Evolutionary conservation across 2,329 filamentous ascomycete genomes (phyloP).

Genomic region (Aspergillus sp.): DNA sequence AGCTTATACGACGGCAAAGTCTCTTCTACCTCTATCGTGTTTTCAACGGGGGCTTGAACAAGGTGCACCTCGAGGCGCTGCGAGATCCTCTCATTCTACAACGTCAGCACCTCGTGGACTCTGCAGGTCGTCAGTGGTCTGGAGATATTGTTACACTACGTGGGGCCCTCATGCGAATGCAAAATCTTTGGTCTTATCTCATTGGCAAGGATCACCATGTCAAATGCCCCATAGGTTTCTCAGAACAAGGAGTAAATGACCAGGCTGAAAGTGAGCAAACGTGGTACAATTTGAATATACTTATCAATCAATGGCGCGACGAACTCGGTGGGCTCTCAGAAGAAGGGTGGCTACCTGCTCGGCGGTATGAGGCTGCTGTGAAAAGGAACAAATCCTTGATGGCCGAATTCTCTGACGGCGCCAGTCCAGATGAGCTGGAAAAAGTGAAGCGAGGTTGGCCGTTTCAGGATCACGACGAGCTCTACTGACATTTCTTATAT

Average conservation of each 20-base stretch:
- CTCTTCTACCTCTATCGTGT: too few relatives aligned
- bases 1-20: too few relatives aligned
- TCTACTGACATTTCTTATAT: background rate
- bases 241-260: conserved; percentile 14
- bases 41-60: too few relatives aligned
- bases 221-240: conserved; percentile 21
- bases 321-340: conserved; percentile 21
- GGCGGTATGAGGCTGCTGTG: conserved; percentile 13
- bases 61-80: too few relatives aligned
- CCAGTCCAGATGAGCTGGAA: conserved; percentile 14
- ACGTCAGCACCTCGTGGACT: too few relatives aligned
- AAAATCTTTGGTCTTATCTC: too few relatives aligned
- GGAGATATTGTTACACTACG: too few relatives aligned
- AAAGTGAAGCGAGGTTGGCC: conserved; percentile 16
- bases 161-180: too few relatives aligned
- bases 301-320: conserved; percentile 24
- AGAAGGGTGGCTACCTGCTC: conserved; percentile 21
- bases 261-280: conserved; percentile 22
- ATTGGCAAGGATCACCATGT: too few relatives aligned
- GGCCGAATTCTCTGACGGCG: conserved; percentile 10
- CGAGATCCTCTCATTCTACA: too few relatives aligned
- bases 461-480: conserved; percentile 22
- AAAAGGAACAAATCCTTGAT: conserved; percentile 13
- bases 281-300: conserved; percentile 24
- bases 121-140: too few relatives aligned